Evolutionary conservation across 2,329 filamentous ascomycete genomes (phyloP).

Genomic region (Cercospora sesami): DNA sequence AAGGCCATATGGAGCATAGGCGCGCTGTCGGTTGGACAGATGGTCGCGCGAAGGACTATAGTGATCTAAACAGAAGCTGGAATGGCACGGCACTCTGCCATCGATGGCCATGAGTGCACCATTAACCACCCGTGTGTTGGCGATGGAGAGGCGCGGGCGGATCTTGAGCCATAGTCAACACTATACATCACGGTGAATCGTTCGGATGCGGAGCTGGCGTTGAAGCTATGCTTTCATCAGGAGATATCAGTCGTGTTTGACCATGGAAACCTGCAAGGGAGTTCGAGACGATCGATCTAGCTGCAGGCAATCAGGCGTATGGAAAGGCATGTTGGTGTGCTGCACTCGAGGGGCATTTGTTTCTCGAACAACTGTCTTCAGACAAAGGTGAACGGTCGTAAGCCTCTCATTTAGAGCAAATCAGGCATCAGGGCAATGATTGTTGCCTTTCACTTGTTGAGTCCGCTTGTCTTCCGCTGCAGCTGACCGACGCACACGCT

Average conservation of each 20-base stretch:
- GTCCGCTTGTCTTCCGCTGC: neutral
- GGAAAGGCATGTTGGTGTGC: neutral
- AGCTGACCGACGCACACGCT: neutral
- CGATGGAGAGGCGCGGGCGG: neutral
- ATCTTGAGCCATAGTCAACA: neutral
- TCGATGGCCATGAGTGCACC: neutral
- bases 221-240: neutral
- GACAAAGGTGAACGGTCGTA: neutral
- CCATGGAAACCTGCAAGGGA: neutral
- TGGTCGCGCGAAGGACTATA: neutral
- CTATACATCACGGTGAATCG: neutral
- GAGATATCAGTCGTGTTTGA: neutral
- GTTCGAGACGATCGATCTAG: neutral
- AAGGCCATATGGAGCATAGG: neutral
- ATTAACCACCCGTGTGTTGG: neutral
- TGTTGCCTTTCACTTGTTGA: neutral
- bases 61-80: neutral
- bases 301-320: neutral
- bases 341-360: neutral
- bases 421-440: neutral
- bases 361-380: neutral
- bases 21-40: neutral
- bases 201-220: neutral
- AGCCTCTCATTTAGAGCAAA: neutral
- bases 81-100: neutral